Evolutionary conservation across 352 stramenopile species (phyloP), one percentile per base, ranked within the genome.

Genomic region (Globisporangium canariense): DNA sequence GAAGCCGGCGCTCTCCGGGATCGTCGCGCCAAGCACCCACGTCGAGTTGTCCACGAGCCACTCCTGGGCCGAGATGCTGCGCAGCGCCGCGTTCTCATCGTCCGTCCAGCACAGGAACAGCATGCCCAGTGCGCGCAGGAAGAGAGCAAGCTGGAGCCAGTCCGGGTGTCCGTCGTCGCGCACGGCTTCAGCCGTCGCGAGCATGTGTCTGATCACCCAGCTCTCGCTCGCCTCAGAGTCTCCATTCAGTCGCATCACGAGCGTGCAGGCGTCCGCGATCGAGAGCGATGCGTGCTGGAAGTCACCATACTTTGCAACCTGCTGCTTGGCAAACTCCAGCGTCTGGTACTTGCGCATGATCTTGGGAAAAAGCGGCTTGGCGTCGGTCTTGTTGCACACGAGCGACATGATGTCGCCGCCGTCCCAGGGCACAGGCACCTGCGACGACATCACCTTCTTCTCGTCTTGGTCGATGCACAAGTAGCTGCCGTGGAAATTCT

Each of bases 341-440:
- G 81, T 94, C 64, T 94, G 78, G 58, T 88, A 80, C 74, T 91
- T 91, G 63, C 83, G 76, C 76, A 91, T 79, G 49, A 94, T 81
- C 56, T 86, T 89, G 6, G 72, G 68, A 32, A 84, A 79, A 25
- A 93, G 65, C 47, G 83, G 82, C 9, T 72, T 77, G 1, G 70
- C 36, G 41, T 80, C 65, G 9, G 54, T 20, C 62, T 90, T 89
- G 60, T 90, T 86, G 76, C 86, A 94, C 38, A 93, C 80, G 36
- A 94, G 77, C 43, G 77, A 77, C 73, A 84, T 85, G 58, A 89
- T 83, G 14, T 91, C 77, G 14, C 79, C 75, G 25, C 79, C 83
- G 58, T 90, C 81, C 86, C 86, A 94, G 1, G 78, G 71, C 45
- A 91, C 80, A 0, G 86, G 86, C 45, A 71, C 70, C n/a, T 60